phyloP scores from a whole-genome alignment of 768 basidiomycete species.

The Termitomyces sp. region DNA sequence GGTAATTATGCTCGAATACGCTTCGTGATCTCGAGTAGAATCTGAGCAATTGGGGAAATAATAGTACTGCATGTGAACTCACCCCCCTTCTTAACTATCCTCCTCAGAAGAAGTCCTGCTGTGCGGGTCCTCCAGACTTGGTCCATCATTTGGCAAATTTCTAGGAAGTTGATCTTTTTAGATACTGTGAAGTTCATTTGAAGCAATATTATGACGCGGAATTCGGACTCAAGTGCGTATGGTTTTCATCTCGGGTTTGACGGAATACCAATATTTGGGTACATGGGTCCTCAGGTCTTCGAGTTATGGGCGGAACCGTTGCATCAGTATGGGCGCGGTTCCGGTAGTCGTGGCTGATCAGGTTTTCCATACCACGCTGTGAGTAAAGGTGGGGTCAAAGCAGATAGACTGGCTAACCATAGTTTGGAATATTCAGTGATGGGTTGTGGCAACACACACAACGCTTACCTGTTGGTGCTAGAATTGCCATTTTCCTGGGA shows the following conservation, averaged over 20 bases:
- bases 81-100: constrained; percentile 6
- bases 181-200: constrained; percentile 1
- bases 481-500: constrained; percentile 13
- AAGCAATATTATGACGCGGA: constrained; percentile 9
- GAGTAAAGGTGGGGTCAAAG: neutral
- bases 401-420: neutral
- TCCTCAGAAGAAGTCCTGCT: constrained; percentile 17
- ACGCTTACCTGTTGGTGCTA: constrained; percentile 10
- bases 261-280: neutral
- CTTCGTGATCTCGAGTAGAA: neutral
- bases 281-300: constrained; percentile 8
- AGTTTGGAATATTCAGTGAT: constrained; percentile 3
- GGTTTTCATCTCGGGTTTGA: neutral
- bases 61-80: constrained; percentile 14
- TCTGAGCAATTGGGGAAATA: neutral
- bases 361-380: constrained; percentile 15
- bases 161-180: constrained; percentile 12
- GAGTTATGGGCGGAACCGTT: constrained; percentile 7
- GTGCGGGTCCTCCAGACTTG: constrained; percentile 15
- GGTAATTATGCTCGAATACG: neutral
- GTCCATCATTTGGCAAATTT: constrained; percentile 7
- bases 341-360: constrained; percentile 16
- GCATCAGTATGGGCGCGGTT: constrained; percentile 10
- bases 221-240: constrained; percentile 6
- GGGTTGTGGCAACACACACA: constrained; percentile 14